Conservation (phyloP, 768 basidiomycete species). For the Naematelia encephala region DNA sequence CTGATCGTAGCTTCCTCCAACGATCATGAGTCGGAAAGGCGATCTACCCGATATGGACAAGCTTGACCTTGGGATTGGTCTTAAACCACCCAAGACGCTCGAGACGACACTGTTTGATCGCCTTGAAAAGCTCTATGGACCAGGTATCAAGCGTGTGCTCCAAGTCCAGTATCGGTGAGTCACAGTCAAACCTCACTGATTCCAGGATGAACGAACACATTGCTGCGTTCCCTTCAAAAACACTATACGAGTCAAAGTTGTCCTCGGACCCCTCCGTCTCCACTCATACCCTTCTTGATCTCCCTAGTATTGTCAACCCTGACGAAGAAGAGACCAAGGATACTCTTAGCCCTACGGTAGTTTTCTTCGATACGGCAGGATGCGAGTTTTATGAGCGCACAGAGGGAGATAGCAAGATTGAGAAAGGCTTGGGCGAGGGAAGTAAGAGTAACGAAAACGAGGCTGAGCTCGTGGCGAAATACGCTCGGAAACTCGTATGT, state of each 20-base stretch:
- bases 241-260: constrained; percentile 71
- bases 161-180: constrained; percentile 70
- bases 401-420: constrained; percentile 46
- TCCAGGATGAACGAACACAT: constrained; percentile 73
- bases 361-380: constrained; percentile 92
- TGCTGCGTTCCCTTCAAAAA: constrained; percentile 77
- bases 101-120: constrained; percentile 90
- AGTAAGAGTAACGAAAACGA: constrained; percentile 95
- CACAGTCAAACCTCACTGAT: neutral
- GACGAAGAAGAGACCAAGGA: constrained; percentile 66
- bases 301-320: constrained; percentile 57
- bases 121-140: constrained; percentile 81
- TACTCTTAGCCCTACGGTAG: constrained; percentile 68
- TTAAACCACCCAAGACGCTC: constrained; percentile 64
- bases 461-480: constrained; percentile 73
- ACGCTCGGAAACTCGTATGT: constrained; percentile 74
- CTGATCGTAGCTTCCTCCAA: constrained; percentile 74
- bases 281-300: constrained; percentile 66
- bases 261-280: constrained; percentile 69
- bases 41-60: constrained; percentile 24
- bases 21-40: constrained; percentile 67
- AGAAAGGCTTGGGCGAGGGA: constrained; percentile 64
- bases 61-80: constrained; percentile 2
- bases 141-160: constrained; percentile 77
- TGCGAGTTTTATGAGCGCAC: constrained; percentile 89